Percentiles rank a stretch among this genome's conserved stretches.
Evolutionary conservation across 2,329 filamentous ascomycete genomes (phyloP).

Genomic region (Gremmenia infestans): DNA sequence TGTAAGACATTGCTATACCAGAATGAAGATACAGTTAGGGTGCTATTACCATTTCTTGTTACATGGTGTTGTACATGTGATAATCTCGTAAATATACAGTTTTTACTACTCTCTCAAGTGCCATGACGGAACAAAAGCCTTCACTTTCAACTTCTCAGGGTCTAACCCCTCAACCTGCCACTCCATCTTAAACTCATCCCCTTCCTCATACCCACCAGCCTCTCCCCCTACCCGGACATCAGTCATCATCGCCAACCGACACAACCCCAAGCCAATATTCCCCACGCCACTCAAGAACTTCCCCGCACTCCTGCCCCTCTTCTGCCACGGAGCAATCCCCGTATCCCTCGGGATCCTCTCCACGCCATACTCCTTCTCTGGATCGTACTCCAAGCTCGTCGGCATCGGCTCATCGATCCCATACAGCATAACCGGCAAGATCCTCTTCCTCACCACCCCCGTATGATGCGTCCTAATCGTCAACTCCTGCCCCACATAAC

Average conservation of each 20-base stretch:
- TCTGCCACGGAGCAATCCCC: conserved; percentile 47
- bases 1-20: conserved; percentile 16
- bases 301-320: conserved; percentile 66
- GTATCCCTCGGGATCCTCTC: conserved; percentile 34
- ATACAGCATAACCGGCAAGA: conserved; percentile 77
- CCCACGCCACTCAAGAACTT: conserved; percentile 77
- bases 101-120: conserved; percentile 29
- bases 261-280: conserved; percentile 82
- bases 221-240: conserved; percentile 66
- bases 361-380: conserved; percentile 27
- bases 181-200: conserved; percentile 43
- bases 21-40: conserved; percentile 7
- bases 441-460: conserved; percentile 85
- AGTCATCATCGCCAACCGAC: conserved; percentile 55
- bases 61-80: conserved; percentile 4
- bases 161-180: conserved; percentile 37
- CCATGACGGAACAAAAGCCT: conserved; percentile 85
- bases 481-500: conserved; percentile 94
- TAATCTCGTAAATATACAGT: conserved; percentile 2
- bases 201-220: conserved; percentile 44
- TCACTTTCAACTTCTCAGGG: conserved; percentile 50
- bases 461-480: conserved; percentile 94
- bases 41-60: background rate
- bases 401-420: conserved; percentile 38
- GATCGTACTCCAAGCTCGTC: conserved; percentile 43